Evolutionary conservation across 2,329 filamentous ascomycete genomes (phyloP), one percentile per base, ranked within the genome.

Genomic region (Calonectria ilicicola): DNA sequence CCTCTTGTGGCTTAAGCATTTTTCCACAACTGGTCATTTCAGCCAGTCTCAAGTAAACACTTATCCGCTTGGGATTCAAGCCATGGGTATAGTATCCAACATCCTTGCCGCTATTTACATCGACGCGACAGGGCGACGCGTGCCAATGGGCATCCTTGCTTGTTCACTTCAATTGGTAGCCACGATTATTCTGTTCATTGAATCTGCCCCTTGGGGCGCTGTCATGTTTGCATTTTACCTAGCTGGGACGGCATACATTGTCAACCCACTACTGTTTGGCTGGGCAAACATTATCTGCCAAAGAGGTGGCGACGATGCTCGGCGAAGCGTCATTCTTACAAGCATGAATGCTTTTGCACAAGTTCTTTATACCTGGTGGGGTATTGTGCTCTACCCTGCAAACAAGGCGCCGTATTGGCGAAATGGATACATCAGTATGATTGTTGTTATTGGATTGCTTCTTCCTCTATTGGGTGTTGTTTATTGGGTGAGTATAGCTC

Each of bases 331-430:
- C 3, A 84, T 83, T 0, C 73, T 87, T 0, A 84, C 83, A 47
- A 80, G 81, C 0, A 86, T 87, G 84, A 85, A 84, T 14, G 82
- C 83, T 27, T 81, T 82, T 2, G 82, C 83, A 17, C 82, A 82
- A 49, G 77, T 84, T 1, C 70, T 87, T 29, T 87, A 85, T 72
- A 86, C 86, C 0, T 87, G 86, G 62, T 87, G 86, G 85, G 86
- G 85, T 0, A 85, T 87, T 6, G 76, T 81, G 0, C 74, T 87
- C 9, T 87, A 87, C 53, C 79, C 84, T 15, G 85, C 84, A 0
- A 81, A 80, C 6, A 84, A 87, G 70, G 85, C 84, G 0, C 85
- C 85, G 3, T 86, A 86, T 65, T 86, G 85, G 77, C 73, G 75
- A 44, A 82, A 77, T 26, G 80, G 80, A 0, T 77, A 75, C 3